These are phyloP conservation scores for Holtermanniella nyarrowii DNA, from an alignment of 768 basidiomycete genomes.

Conservation along the genomic window DNA sequence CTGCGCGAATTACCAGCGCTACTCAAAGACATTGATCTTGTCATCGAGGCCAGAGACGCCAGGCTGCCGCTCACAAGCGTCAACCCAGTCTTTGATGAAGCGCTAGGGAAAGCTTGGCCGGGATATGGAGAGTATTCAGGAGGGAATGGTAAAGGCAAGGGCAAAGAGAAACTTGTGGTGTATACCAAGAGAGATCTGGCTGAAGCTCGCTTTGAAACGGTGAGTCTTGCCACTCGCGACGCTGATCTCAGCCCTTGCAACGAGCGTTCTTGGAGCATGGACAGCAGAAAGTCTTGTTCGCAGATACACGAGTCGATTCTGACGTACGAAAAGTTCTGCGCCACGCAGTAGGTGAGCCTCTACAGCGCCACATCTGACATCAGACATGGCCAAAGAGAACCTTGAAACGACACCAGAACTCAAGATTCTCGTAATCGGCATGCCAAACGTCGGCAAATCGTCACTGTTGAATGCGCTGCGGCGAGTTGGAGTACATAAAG, in stretches of 20 bases:
- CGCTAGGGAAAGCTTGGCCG: conserved; percentile 25
- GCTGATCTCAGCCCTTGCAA: conserved; percentile 36
- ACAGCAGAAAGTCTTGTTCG: conserved; percentile 42
- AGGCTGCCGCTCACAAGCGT: conserved; percentile 88
- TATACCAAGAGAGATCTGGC: conserved; percentile 90
- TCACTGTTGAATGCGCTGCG: conserved; percentile 86
- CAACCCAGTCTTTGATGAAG: conserved; percentile 74
- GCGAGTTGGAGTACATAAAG: conserved; percentile 69
- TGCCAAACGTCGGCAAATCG: conserved; percentile 96
- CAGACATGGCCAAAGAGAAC: conserved; percentile 61
- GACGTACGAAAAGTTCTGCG: conserved; percentile 39
- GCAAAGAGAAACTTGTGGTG: conserved; percentile 67
- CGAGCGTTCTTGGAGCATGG: conserved; percentile 39
- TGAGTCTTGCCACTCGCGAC: conserved; percentile 38
- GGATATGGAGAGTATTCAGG: conserved; percentile 8
- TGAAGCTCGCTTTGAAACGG: conserved; percentile 76
- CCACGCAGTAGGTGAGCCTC: conserved; percentile 40
- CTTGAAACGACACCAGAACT: conserved; percentile 59
- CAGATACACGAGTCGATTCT: conserved; percentile 36
- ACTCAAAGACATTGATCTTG: conserved; percentile 58
- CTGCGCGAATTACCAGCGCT: conserved; percentile 62
- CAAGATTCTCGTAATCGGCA: conserved; percentile 87
- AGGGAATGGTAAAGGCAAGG: conserved; percentile 17
- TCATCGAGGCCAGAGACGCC: conserved; percentile 88
- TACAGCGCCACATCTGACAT: not conserved